Evolutionary conservation across 768 basidiomycete genomes (phyloP), one percentile per base, ranked within the genome.

Genomic region (Pleurotus platypus): DNA sequence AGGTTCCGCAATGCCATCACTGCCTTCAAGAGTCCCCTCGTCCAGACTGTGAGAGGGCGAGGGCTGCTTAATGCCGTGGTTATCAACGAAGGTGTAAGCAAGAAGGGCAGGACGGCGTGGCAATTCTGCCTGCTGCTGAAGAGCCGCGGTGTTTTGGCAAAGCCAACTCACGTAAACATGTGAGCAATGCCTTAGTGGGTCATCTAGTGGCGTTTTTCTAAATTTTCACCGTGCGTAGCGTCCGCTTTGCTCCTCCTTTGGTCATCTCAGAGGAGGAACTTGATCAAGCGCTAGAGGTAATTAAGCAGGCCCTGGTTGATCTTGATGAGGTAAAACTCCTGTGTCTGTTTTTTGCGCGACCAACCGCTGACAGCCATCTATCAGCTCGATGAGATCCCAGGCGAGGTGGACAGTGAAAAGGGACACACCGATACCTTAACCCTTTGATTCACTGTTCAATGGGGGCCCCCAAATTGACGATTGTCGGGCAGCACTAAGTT

Each of bases 131-230:
- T 98, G 67, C 70, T 98, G 65, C 72, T 98, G 70, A 96, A 95
- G 86, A 87, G 86, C 63, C 82, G 91, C 46, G 94, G 94, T 3
- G 82, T 98, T 56, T 75, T 99, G 61, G 96, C 95, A 26, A 98
- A 99, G 78, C 95, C 97, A 11, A 98, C 96, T 0, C 94, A 97
- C 66, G 83, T 87, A 24, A 96, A 96, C 71, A 93, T 92, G 93
- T 95, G 64, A 64, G 92, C 78, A 15, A 2, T 40, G 15, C 56
- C 20, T 15, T 42, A 12, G 24, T 27, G 42, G 3, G 18, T 56
- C 55, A 3, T 45, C 20, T 13, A 47, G 50, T 4, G 15, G 30
- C 20, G 9, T n/a, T 42, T 42, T 38, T 35, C 43, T 56, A 40
- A 45, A 37, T 49, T 53, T 42, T 5, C 48, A 22, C 15, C 35